Percentiles rank a stretch among this genome's conserved stretches.
Conservation (phyloP, 768 basidiomycete species). For the Tremella mesenterica region DNA sequence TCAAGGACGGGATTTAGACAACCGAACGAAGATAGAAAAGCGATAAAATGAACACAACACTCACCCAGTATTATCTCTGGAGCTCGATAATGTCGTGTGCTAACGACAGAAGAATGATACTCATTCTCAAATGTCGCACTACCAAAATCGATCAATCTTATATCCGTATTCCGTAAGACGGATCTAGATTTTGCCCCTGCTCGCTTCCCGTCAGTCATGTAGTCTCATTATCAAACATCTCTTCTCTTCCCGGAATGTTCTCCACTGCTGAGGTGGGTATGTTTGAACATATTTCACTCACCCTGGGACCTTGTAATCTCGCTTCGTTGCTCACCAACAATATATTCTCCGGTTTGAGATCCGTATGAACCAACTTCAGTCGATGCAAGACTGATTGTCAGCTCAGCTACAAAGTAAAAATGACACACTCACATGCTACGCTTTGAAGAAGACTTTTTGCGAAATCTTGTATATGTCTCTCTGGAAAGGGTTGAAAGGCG, state of each 20-base stretch:
- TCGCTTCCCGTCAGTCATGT: neutral
- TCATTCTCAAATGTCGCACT: conserved; percentile 96
- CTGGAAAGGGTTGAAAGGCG: conserved; percentile 89
- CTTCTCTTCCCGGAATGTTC: no score
- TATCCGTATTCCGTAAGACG: conserved; percentile 74
- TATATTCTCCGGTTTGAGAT: conserved; percentile 98
- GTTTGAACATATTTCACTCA: conserved; percentile 16
- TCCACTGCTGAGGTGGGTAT: no score
- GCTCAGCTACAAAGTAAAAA: neutral
- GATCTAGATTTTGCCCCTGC: conserved; percentile 59
- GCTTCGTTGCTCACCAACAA: conserved; percentile 80
- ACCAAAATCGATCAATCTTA: conserved; percentile 95
- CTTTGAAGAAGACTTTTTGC: conserved; percentile 83
- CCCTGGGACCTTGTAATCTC: conserved; percentile 28
- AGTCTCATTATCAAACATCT: neutral
- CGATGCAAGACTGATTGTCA: conserved; percentile 68
- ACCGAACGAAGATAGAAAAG: neutral
- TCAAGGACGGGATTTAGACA: neutral
- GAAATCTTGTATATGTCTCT: conserved; percentile 91
- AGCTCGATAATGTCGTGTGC: conserved; percentile 94
- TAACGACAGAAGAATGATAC: conserved; percentile 96
- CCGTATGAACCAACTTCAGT: conserved; percentile 86
- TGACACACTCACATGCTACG: conserved; percentile 69
- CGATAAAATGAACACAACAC: conserved; percentile 27
- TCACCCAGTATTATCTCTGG: conserved; percentile 96